Conservation (phyloP, 2,329 filamentous ascomycete genomes). For the Colletotrichum theobromicola region DNA sequence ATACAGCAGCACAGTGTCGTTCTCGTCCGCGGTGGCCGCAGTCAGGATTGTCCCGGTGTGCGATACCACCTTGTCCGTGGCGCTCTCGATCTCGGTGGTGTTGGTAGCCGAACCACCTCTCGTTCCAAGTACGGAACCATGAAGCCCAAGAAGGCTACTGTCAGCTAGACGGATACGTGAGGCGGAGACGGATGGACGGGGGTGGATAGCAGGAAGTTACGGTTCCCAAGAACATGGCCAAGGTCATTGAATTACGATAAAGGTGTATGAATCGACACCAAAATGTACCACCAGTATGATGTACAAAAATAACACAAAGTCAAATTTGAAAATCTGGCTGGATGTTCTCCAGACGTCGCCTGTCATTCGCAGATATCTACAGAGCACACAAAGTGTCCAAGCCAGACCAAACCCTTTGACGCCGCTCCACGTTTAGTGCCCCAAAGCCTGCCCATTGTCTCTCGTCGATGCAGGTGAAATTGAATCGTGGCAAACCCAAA, state of each 20-base stretch:
- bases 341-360: neutral
- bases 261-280: neutral
- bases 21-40: slow-evolving; percentile 88
- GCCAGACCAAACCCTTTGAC: slow-evolving; percentile 18
- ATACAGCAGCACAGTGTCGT: slow-evolving; percentile 99
- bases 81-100: slow-evolving; percentile 91
- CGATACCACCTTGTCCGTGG: slow-evolving; percentile 93
- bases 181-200: neutral
- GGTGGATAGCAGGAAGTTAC: neutral
- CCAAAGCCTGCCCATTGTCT: slow-evolving; percentile 12
- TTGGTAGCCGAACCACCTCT: slow-evolving; percentile 81
- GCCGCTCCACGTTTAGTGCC: slow-evolving; percentile 18
- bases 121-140: slow-evolving; percentile 98
- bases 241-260: neutral
- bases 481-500: slow-evolving; percentile 14
- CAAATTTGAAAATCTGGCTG: neutral
- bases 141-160: slow-evolving; percentile 87
- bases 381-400: slow-evolving; percentile 19
- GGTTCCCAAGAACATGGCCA: neutral
- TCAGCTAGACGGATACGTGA: slow-evolving; percentile 39
- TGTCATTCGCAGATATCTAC: slow-evolving; percentile 14
- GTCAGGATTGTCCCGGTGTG: slow-evolving; percentile 98
- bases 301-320: slow-evolving; percentile 4
- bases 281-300: slow-evolving; percentile 7
- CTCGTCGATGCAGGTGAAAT: slow-evolving; percentile 8